Conservation (phyloP, 306 rosid species). For the Lagenaria siceraria region DNA sequence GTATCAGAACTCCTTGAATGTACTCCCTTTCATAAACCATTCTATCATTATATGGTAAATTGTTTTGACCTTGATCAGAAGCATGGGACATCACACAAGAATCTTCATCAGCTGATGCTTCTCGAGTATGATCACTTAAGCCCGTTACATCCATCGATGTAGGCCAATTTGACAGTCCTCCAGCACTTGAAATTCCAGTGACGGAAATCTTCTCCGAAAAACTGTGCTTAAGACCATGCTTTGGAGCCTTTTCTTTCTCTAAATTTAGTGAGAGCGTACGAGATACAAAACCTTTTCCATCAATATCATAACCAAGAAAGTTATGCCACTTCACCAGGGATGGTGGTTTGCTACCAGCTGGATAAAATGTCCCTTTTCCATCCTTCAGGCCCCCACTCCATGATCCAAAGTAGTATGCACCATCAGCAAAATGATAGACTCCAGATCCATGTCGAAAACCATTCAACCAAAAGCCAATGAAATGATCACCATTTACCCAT, state of each 20-base stretch:
- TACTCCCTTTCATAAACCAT: constrained; percentile 69
- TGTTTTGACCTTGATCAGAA: constrained; percentile 30
- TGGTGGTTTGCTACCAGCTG: constrained; percentile 57
- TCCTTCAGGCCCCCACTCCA: constrained; percentile 87
- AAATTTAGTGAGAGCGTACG: constrained; percentile 17
- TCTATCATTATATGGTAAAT: constrained; percentile 14
- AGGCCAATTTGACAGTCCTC: constrained; percentile 35
- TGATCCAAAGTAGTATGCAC: constrained; percentile 72
- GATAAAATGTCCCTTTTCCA: constrained; percentile 88
- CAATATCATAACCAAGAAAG: constrained; percentile 21
- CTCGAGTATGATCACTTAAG: constrained; percentile 18
- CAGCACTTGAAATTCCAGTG: constrained; percentile 17
- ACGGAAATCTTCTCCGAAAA: constrained; percentile 19
- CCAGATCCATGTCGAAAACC: constrained; percentile 79
- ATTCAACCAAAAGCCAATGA: constrained; percentile 65
- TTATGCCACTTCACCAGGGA: constrained; percentile 44
- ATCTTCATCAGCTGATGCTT: constrained; percentile 23
- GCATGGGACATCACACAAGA: constrained; percentile 15
- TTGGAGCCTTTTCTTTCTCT: constrained; percentile 16
- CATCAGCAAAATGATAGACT: constrained; percentile 57
- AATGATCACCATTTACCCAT: constrained; percentile 71
- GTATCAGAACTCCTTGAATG: constrained; percentile 78
- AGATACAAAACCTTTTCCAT: constrained; percentile 14
- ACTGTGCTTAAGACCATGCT: constrained; percentile 38
- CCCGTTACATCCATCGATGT: constrained; percentile 25